Base-by-base conservation (phyloP, 148 eudicot species). In the Polygonum aviculare region DNA sequence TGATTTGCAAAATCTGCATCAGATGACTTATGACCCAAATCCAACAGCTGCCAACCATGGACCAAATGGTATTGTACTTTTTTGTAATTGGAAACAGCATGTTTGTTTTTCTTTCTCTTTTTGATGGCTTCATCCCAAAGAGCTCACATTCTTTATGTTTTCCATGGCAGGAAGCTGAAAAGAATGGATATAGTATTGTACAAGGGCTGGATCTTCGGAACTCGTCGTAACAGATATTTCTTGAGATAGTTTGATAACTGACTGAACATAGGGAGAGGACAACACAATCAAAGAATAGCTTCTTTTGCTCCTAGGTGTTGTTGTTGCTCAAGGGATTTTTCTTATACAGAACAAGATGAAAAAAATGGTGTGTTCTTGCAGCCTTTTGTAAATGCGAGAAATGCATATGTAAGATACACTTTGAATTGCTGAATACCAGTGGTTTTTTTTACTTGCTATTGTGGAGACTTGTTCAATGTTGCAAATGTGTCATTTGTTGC, bases 1-100 rank as follows among this genome's bases (percentile, higher is more conserved):
- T 84, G 97, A 94, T 76, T 81, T 91, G 75, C 97, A 94, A 79
- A 84, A 79, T 82, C 84, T 94, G 81, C 95, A 91, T 73, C 98
- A 88, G 71, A 90, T 89, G 93, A 93, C 95, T 76, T 90, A 87
- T 74, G 94, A 90, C 81, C 70, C 92, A 26, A 83, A 85, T 76
- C 74, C 87, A 47, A 75, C 89, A 39, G 67, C 78, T 49, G 83
- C 81, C 81, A 89, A 84, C 83, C 78, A 90, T 57, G 95, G 90
- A 83, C 85, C 91, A 78, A 88, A 81, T 84, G 97, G 98, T 91
- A 86, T 52, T 52, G 3, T 31, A 12, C 18, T 22, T 38, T 48
- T 69, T 73, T 60, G 31, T 26, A 60, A 26, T 41, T 47, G 52
- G 77, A 7, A 7, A 60, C 31, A 62, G 16, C 38, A 26, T 10